Evolutionary conservation across 345 rosid genomes (phyloP).

Genomic region (Sisymbrium altissimum): DNA sequence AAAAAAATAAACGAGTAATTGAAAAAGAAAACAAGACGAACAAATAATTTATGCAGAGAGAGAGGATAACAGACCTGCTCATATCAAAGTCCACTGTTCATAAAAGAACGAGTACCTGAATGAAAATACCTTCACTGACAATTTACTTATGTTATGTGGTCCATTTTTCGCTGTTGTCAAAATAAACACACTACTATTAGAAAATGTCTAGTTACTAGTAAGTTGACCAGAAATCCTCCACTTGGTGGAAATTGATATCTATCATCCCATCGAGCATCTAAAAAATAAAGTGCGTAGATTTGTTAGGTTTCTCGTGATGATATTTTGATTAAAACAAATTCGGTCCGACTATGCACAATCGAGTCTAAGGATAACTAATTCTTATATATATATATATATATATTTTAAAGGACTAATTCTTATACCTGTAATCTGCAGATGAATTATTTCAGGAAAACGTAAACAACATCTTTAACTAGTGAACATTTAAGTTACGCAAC

Average conservation of each 20-base stretch:
- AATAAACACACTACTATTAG: not conserved
- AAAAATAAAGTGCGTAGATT: not conserved
- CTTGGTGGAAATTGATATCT: slow-evolving; percentile 4
- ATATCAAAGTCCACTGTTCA: slow-evolving; percentile 31
- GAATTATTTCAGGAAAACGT: not conserved
- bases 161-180: slow-evolving; percentile 22
- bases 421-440: too few species aligned
- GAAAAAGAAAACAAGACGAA: not conserved
- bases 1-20: not conserved
- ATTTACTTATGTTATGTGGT: slow-evolving; percentile 35
- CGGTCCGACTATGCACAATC: not conserved
- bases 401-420: too few species aligned
- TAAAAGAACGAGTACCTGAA: slow-evolving; percentile 32
- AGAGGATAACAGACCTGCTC: slow-evolving; percentile 15
- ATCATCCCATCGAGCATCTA: slow-evolving; percentile 3
- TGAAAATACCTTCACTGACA: slow-evolving; percentile 35
- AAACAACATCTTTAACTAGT: not conserved
- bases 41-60: not conserved
- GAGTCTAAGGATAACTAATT: not conserved
- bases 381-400: too few species aligned
- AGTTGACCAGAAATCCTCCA: slow-evolving; percentile 22
- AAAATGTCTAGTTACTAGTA: not conserved
- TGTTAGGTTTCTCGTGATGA: slow-evolving; percentile 4
- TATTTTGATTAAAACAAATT: not conserved
- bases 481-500: not conserved